A percentile compares a stretch with the other conserved stretches of the same genome.
Conservation (phyloP, 2,329 filamentous ascomycete species). For the Aspergillaceae sp. region DNA sequence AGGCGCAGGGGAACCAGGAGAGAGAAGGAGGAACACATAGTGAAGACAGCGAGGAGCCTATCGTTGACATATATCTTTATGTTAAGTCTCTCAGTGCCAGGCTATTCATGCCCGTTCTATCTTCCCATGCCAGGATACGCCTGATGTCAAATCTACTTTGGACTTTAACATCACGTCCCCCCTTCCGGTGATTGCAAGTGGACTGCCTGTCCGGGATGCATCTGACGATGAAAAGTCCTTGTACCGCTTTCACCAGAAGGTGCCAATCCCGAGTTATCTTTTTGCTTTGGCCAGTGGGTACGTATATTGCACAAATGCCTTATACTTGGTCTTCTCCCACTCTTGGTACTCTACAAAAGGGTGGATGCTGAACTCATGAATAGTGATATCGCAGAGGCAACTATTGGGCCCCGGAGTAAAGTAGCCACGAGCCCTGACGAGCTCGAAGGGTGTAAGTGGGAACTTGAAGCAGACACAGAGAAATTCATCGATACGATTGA, state of each 20-base stretch:
- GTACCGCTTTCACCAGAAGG: conserved; percentile 80
- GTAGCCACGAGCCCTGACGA: conserved; percentile 86
- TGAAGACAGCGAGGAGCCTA: not conserved
- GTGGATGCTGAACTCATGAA: not conserved
- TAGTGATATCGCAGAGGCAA: conserved; percentile 76
- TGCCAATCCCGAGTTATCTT: conserved; percentile 89
- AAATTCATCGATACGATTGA: conserved; percentile 85
- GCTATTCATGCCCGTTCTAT: conserved; percentile 90
- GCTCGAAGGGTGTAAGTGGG: conserved; percentile 74
- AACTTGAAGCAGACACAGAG: conserved; percentile 84
- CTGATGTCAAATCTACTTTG: conserved; percentile 93
- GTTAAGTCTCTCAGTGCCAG: conserved; percentile 77
- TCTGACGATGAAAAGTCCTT: conserved; percentile 47
- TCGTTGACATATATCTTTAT: not conserved
- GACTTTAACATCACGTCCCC: conserved; percentile 80
- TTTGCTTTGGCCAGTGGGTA: conserved; percentile 72
- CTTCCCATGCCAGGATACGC: conserved; percentile 95
- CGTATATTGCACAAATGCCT: conserved; percentile 5
- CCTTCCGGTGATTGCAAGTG: conserved; percentile 85
- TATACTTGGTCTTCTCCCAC: too few species aligned
- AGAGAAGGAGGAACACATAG: too few species aligned
- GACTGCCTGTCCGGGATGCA: conserved; percentile 51
- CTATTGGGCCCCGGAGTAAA: conserved; percentile 73
- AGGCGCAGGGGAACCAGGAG: too few species aligned
- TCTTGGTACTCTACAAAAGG: not conserved